Conservation (phyloP, 371 early-diverging fungal genomes). For the Actinomortierella wolfii region DNA sequence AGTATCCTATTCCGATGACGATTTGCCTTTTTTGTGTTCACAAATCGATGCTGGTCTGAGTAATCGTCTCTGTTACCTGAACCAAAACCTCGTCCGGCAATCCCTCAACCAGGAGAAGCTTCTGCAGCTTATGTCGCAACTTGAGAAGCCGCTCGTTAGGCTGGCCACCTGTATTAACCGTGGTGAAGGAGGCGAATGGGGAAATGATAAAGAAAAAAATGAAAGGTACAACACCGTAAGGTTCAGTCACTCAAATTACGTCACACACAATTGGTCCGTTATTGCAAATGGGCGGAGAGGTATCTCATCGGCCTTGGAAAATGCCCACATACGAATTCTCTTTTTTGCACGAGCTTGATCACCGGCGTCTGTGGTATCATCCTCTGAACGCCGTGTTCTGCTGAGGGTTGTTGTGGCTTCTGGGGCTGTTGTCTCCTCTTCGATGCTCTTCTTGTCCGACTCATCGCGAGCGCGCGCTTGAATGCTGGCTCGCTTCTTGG, state of each 20-base stretch:
- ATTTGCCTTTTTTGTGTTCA: no score
- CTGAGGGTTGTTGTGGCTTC: constrained; percentile 14
- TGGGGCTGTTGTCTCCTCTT: constrained; percentile 22
- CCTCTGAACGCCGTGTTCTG: constrained; percentile 34
- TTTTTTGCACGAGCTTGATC: constrained; percentile 35
- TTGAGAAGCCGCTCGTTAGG: constrained; percentile 44
- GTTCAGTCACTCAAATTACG: no score
- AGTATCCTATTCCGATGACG: no score
- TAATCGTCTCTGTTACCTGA: constrained; percentile 20
- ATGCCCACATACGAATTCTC: constrained; percentile 19
- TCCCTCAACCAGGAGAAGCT: constrained; percentile 34
- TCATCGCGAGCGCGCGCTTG: constrained; percentile 21
- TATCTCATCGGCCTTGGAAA: no score
- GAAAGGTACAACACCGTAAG: no score
- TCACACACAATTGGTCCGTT: no score
- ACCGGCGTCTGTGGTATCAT: constrained; percentile 32
- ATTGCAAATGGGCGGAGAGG: no score
- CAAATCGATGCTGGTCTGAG: no score
- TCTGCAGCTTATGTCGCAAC: constrained; percentile 44
- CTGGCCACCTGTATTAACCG: constrained; percentile 19
- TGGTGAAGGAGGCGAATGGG: neutral
- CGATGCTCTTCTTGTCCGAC: constrained; percentile 32
- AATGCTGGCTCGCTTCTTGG: constrained; percentile 27
- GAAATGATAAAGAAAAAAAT: no score
- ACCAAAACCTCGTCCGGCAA: constrained; percentile 35